phyloP scores from a whole-genome alignment of 495 filamentous ascomycete genomes.

The Durotheca rogersii region DNA sequence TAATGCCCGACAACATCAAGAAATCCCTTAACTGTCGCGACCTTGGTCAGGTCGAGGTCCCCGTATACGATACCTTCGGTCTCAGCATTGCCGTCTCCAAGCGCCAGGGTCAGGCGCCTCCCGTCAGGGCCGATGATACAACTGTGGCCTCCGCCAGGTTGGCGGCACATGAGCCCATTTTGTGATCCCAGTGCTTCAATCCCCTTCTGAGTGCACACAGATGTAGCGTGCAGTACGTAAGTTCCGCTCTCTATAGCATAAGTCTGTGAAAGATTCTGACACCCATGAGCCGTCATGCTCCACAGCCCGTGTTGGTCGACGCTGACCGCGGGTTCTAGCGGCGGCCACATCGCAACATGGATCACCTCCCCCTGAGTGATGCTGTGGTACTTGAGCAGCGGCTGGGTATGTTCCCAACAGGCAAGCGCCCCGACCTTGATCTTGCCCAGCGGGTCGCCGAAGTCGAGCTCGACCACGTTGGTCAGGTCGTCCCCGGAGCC shows the following conservation, averaged over 20 bases:
- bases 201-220: slow-evolving; percentile 44
- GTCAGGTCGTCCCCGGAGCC: slow-evolving; percentile 41
- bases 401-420: slow-evolving; percentile 64
- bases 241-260: slow-evolving; percentile 55
- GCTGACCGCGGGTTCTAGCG: slow-evolving; percentile 27
- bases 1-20: slow-evolving; percentile 53
- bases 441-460: slow-evolving; percentile 35
- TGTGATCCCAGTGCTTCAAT: slow-evolving; percentile 44
- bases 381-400: slow-evolving; percentile 60
- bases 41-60: slow-evolving; percentile 45
- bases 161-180: slow-evolving; percentile 36
- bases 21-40: slow-evolving; percentile 41
- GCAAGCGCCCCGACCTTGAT: slow-evolving; percentile 49
- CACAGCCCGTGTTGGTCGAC: slow-evolving; percentile 32
- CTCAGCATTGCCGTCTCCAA: slow-evolving; percentile 31
- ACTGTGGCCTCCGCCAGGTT: slow-evolving; percentile 50
- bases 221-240: slow-evolving; percentile 54
- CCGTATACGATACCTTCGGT: slow-evolving; percentile 52
- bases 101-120: slow-evolving; percentile 40
- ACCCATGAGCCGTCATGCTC: slow-evolving; percentile 39
- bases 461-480: slow-evolving; percentile 47
- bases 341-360: slow-evolving; percentile 62
- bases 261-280: slow-evolving; percentile 44
- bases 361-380: slow-evolving; percentile 52
- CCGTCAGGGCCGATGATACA: slow-evolving; percentile 59